phyloP scores from a whole-genome alignment of 257 asterid species.

The Plantago ovata region DNA sequence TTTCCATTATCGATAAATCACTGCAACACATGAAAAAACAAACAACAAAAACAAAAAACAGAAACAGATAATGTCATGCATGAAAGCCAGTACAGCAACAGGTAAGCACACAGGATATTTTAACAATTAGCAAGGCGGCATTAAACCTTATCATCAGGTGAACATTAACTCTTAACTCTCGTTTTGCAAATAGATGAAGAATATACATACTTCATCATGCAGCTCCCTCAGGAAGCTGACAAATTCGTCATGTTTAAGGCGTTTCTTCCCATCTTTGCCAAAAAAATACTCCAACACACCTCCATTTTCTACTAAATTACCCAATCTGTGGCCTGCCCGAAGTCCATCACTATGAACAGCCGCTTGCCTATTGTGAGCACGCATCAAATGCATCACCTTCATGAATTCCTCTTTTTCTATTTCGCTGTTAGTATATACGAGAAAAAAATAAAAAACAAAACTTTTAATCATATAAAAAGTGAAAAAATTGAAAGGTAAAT shows the following conservation, averaged over 20 bases:
- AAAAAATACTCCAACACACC: conserved; percentile 79
- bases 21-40: too few relatives aligned
- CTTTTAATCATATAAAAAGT: conserved; percentile 14
- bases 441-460: neutral
- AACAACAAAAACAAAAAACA: neutral
- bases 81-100: conserved; percentile 3
- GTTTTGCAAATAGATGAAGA: conserved; percentile 19
- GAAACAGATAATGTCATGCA: conserved; percentile 13
- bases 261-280: conserved; percentile 60
- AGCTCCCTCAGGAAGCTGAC: conserved; percentile 71
- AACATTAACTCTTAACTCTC: conserved; percentile 4
- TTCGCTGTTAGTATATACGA: conserved; percentile 38
- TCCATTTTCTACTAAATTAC: conserved; percentile 65
- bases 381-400: conserved; percentile 89
- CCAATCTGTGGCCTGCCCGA: conserved; percentile 72
- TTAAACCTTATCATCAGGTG: conserved; percentile 5
- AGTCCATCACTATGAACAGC: conserved; percentile 62
- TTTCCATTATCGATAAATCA: too few relatives aligned
- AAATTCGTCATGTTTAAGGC: conserved; percentile 63
- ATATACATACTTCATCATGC: conserved; percentile 65
- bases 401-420: conserved; percentile 76
- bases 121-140: conserved; percentile 7
- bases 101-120: neutral
- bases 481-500: too few relatives aligned
- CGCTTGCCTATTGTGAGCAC: conserved; percentile 84